Evolutionary conservation across 1,284 basidiomycete species (phyloP), one percentile per base, ranked within the genome.

Genomic region (Tausonia pullulans): DNA sequence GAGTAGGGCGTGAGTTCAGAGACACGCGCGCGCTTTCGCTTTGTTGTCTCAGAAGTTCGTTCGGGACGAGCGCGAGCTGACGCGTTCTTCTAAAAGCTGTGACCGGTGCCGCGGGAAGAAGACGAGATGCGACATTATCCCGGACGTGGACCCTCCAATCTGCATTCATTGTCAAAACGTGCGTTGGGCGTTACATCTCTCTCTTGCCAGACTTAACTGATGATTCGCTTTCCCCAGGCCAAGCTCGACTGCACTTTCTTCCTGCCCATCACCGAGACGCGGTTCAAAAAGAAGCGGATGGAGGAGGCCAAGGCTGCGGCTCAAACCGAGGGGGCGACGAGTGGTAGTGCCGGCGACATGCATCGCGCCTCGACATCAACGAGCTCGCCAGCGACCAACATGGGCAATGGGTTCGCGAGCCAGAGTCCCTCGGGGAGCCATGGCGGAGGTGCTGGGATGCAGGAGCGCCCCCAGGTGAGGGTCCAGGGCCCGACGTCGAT

Each of bases 241-340:
- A 83, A 84, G 52, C 88, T 92, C 70, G 90, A 93, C 69, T 97
- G 92, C 75, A 95, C 92, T 11, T 97, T 94, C 78, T 96, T 96
- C 80, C 82, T 98, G 27, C 95, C 95, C 60, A 98, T 98, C 72
- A 92, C 94, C 16, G 95, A 98, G 76, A 98, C 94, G 0, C 85
- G 94, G 11, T 98, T 97, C 82, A 97, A 97, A 80, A 95, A 95
- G 80, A 90, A 92, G 78, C 87, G 87, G 70, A 68, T 83, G 55
- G 86, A 86, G 69, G 86, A 87, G 69, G 87, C 89, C 68, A 77
- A 79, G 0, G 78, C 78, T 0, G 11, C 55, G 10, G 48, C 48
- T 14, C 9, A 49, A 27, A 27, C 27, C 27, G 27, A 27, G 27
- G 27, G 27, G 27, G 27, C 27, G 27, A 27, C 27, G 27, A 27